Evolutionary conservation across 116 monocot species (phyloP).

Genomic region (Phalaenopsis hybrid): DNA sequence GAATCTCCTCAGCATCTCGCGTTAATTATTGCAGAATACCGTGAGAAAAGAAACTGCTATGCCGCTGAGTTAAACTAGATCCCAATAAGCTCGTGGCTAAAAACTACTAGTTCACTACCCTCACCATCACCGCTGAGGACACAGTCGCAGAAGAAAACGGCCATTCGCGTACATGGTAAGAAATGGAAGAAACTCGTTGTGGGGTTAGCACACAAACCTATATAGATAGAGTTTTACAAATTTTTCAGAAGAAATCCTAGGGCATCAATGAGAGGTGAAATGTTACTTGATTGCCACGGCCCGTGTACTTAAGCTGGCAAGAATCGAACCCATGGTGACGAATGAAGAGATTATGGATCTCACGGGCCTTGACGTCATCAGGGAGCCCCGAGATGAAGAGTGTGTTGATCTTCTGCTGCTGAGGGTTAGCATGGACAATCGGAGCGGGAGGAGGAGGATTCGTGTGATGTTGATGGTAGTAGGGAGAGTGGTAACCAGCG

Average conservation of each 20-base stretch:
- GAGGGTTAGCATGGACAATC: conserved; percentile 19
- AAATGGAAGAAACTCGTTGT: not conserved
- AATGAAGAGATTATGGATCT: conserved; percentile 88
- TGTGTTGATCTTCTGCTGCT: conserved; percentile 48
- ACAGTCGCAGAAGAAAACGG: not conserved
- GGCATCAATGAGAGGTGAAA: not conserved
- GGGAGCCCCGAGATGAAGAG: conserved; percentile 75
- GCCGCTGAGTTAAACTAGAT: not conserved
- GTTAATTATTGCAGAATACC: not conserved
- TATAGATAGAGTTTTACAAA: not conserved
- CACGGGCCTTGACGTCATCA: conserved; percentile 69
- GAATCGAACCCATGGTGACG: conserved; percentile 60
- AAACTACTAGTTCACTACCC: not conserved
- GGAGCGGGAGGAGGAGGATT: conserved; percentile 1
- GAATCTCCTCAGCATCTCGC: not conserved
- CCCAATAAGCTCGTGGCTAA: not conserved
- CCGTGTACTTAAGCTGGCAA: conserved; percentile 77
- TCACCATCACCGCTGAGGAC: not conserved
- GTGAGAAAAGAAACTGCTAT: not conserved
- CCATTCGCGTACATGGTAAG: not conserved
- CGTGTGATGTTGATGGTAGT: conserved; percentile 20
- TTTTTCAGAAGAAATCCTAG: not conserved
- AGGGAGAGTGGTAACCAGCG: conserved; percentile 15
- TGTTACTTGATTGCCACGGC: conserved; percentile 60
- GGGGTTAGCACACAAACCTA: too few relatives aligned